These are phyloP conservation scores for Chrysoporthe puriensis DNA, from an alignment of 2,329 filamentous ascomycete genomes.

Conservation along the genomic window DNA sequence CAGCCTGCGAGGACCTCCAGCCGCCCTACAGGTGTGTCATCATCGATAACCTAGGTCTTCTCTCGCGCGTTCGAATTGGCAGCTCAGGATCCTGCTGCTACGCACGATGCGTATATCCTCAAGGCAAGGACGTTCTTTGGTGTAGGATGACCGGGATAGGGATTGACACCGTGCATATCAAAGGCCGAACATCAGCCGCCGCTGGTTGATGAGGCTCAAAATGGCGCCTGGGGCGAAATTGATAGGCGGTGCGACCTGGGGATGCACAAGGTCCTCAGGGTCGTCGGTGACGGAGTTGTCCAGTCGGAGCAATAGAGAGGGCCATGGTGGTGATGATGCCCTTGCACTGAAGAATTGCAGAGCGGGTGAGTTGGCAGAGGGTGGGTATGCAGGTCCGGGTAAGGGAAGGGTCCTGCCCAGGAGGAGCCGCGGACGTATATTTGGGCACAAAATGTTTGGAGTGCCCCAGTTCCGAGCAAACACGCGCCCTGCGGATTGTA, in stretches of 20 bases:
- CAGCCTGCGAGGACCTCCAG: not conserved
- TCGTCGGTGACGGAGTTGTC: too few species aligned
- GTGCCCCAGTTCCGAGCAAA: constrained; percentile 12
- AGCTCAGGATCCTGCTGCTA: too few species aligned
- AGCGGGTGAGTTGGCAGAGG: constrained; percentile 21
- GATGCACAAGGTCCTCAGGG: not conserved
- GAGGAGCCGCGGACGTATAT: constrained; percentile 16
- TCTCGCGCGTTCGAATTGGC: not conserved
- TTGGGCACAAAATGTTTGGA: constrained; percentile 15
- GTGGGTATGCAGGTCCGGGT: constrained; percentile 23
- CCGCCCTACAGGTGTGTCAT: not conserved
- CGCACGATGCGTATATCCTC: not conserved
- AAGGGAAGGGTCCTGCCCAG: constrained; percentile 17
- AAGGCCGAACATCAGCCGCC: constrained; percentile 15
- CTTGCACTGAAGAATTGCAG: constrained; percentile 18
- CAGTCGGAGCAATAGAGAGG: not conserved
- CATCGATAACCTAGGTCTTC: not conserved
- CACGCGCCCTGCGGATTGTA: constrained; percentile 44
- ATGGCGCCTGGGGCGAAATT: not conserved
- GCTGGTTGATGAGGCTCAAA: constrained; percentile 16
- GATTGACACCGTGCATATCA: not conserved
- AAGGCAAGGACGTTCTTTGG: not conserved
- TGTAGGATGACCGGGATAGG: not conserved
- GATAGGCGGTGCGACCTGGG: not conserved
- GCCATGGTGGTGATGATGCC: not conserved